phyloP scores from a whole-genome alignment of 495 filamentous ascomycete genomes.

The Aspergillus haitiensis region DNA sequence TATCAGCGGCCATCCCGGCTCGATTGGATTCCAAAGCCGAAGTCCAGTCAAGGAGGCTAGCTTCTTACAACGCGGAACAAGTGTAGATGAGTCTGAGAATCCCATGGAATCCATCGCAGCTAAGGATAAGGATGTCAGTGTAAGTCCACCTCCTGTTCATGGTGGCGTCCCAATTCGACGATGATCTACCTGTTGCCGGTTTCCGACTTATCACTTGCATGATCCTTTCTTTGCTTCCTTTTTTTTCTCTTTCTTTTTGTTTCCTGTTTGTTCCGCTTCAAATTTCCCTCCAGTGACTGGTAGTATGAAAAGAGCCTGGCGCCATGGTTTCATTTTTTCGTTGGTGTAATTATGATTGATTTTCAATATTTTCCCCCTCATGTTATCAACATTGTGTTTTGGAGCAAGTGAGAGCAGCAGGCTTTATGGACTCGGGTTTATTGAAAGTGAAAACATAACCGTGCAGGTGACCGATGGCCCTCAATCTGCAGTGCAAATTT shows the following conservation, averaged over 20 bases:
- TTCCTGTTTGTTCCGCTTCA: too few relatives aligned
- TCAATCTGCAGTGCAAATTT: conserved; percentile 6
- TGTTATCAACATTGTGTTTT: neutral
- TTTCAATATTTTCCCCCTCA: neutral
- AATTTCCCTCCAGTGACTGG: conserved; percentile 24
- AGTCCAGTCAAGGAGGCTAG: conserved; percentile 87
- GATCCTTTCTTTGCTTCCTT: conserved; percentile 13
- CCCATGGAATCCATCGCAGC: conserved; percentile 33
- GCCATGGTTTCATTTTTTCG: conserved; percentile 34
- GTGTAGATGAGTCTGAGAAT: conserved; percentile 62
- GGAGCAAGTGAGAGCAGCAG: neutral
- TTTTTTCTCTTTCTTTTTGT: conserved; percentile 16
- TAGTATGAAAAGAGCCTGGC: conserved; percentile 45
- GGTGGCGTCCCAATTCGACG: conserved; percentile 67
- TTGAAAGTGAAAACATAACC: conserved; percentile 8
- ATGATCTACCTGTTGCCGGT: conserved; percentile 24
- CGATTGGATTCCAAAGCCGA: conserved; percentile 57
- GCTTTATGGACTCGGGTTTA: conserved; percentile 4
- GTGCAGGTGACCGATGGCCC: conserved; percentile 9
- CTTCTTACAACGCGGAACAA: conserved; percentile 74
- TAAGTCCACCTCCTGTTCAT: conserved; percentile 48
- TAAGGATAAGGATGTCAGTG: conserved; percentile 39
- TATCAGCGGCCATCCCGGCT: conserved; percentile 48
- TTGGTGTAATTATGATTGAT: conserved; percentile 19
- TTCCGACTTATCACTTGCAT: neutral